Evolutionary conservation across 1,284 basidiomycete genomes (phyloP).

Genomic region (Pseudozyma hubeiensis): DNA sequence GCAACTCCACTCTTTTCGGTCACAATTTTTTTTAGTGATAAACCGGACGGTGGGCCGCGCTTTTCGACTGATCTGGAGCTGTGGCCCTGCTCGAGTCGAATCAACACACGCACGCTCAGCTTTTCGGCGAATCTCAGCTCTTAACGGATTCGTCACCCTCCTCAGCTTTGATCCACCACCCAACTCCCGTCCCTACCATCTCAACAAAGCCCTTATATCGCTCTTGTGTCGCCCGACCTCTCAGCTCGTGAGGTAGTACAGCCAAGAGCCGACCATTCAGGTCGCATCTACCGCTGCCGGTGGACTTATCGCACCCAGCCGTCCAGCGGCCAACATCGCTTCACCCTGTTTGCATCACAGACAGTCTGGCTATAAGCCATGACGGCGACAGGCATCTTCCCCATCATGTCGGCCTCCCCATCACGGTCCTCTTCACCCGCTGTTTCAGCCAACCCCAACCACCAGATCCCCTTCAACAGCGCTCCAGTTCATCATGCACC

Average conservation of each 20-base stretch:
- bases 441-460: constrained; percentile 35
- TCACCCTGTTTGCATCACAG: not conserved
- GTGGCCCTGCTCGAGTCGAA: not conserved
- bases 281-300: too few species aligned
- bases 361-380: constrained; percentile 11
- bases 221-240: too few species aligned
- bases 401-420: constrained; percentile 43
- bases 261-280: too few species aligned
- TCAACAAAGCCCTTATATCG: too few species aligned
- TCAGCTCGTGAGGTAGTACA: too few species aligned
- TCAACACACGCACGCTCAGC: constrained; percentile 6
- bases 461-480: constrained; percentile 56
- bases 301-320: too few species aligned
- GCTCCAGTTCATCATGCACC: constrained; percentile 57
- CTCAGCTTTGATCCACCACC: constrained; percentile 6
- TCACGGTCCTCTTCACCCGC: constrained; percentile 49
- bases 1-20: not conserved
- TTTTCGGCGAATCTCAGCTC: not conserved
- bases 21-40: constrained; percentile 5
- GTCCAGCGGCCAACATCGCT: not conserved
- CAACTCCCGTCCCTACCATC: too few species aligned
- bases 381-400: constrained; percentile 32
- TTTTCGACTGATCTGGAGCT: not conserved
- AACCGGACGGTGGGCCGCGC: not conserved
- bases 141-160: not conserved